phyloP scores from a whole-genome alignment of 176 grass and related monocot genomes.

The Oryza longistaminata region DNA sequence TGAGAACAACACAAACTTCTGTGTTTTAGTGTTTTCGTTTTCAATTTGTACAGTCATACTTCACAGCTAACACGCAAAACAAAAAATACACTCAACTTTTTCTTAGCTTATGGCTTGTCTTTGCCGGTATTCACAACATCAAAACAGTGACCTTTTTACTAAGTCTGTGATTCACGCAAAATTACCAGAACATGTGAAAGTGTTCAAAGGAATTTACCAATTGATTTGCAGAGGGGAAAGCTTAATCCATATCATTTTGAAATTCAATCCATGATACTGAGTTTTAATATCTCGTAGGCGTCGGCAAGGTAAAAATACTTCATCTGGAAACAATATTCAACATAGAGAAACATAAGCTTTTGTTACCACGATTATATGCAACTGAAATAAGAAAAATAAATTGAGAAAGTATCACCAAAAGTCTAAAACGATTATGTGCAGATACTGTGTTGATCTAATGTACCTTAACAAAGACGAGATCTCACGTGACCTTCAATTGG shows the following conservation, averaged over 20 bases:
- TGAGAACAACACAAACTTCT: not conserved
- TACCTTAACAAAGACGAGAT: conserved; percentile 19
- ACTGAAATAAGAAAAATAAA: not conserved
- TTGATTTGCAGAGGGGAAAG: not conserved
- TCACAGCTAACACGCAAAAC: not conserved
- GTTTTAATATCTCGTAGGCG: not conserved
- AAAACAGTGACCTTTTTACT: too few species aligned
- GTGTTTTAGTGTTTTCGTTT: not conserved
- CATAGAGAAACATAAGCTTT: not conserved
- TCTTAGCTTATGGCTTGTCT: conserved; percentile 6
- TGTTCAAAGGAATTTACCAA: conserved; percentile 11
- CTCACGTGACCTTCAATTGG: too few species aligned
- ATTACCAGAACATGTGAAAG: conserved; percentile 10
- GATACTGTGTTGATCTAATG: not conserved
- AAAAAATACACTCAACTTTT: not conserved
- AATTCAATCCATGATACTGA: not conserved
- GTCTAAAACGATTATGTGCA: not conserved
- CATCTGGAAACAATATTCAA: conserved; percentile 5
- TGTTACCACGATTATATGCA: not conserved
- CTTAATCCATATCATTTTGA: not conserved
- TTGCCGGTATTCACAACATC: not conserved
- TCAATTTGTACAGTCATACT: not conserved
- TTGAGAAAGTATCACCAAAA: not conserved
- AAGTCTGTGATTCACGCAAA: not conserved
- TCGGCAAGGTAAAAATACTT: conserved; percentile 7